phyloP scores from a whole-genome alignment of 1,284 basidiomycete species.

The Volvariella volvacea region DNA sequence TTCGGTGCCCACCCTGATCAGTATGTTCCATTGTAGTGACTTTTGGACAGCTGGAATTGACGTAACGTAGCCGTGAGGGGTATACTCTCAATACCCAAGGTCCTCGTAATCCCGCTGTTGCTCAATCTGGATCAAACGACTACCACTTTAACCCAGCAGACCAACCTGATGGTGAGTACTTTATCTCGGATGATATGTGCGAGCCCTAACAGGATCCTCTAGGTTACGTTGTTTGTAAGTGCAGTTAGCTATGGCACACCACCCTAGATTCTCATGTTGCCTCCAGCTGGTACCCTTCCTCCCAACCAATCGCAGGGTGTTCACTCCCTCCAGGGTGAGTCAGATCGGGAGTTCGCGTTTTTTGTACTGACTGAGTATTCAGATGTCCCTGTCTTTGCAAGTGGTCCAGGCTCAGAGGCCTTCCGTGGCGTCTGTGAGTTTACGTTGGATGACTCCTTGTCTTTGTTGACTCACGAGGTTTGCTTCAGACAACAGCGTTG shows the following conservation, averaged over 20 bases:
- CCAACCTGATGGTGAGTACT: slow-evolving; percentile 21
- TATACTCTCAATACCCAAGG: slow-evolving; percentile 26
- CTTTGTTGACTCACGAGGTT: slow-evolving; percentile 6
- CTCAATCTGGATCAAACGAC: slow-evolving; percentile 17
- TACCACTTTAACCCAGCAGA: slow-evolving; percentile 27
- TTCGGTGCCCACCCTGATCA: slow-evolving; percentile 34
- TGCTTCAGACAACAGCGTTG: slow-evolving; percentile 31
- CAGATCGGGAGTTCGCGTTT: not conserved
- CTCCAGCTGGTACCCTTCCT: slow-evolving; percentile 26
- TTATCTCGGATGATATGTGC: not conserved
- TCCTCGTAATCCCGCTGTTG: slow-evolving; percentile 24
- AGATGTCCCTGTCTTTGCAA: slow-evolving; percentile 37
- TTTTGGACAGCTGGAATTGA: slow-evolving; percentile 2
- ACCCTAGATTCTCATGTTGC: slow-evolving; percentile 1
- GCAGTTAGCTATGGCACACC: not conserved
- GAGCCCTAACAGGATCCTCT: slow-evolving; percentile 1
- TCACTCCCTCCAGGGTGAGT: slow-evolving; percentile 29
- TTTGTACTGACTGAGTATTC: slow-evolving; percentile 1
- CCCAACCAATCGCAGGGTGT: slow-evolving; percentile 26
- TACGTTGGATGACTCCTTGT: not conserved
- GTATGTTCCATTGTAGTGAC: slow-evolving; percentile 15
- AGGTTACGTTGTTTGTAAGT: slow-evolving; percentile 23
- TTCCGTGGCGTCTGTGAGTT: slow-evolving; percentile 36
- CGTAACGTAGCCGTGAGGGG: slow-evolving; percentile 22
- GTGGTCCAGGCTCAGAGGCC: slow-evolving; percentile 29